Base-by-base conservation (phyloP, 495 filamentous ascomycete species). In the Talaromyces proteolyticus region DNA sequence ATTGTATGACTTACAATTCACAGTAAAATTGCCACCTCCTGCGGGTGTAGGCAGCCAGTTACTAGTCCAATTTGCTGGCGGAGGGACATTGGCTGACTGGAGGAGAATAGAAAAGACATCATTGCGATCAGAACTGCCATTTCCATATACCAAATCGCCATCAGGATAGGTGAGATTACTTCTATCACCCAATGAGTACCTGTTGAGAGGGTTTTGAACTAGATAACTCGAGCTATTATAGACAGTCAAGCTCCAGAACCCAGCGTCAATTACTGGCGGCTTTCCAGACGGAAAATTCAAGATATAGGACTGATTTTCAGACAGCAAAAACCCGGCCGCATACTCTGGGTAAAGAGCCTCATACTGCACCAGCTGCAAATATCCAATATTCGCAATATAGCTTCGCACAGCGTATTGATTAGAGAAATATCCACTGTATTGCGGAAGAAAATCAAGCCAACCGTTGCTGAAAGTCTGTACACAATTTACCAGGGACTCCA, bases 191-290 rank as follows among this genome's bases (percentile, higher is more conserved):
- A 66, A 45, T 10, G 58, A 45, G 44, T 59, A 66, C 39, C 50
- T 36, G 47, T 63, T 44, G 42, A 56, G 22, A 22, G 52, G 44
- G 50, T 68, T 68, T 17, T 53, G 50, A 17, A 64, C 49, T 34
- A 68, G 53, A 47, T 49, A 59, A 19, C 54, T 40, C 37, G 53
- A 45, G 10, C 18, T 25, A 21, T 57, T 53, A 49, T 68, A 71
- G 16, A 52, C 47, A 18, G 64, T 69, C 49, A 71, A 25, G 44
- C 66, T 68, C 67, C 66, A 69, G 56, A 67, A 69, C 5, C 66
- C 62, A 16, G 37, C 20, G 26, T 45, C 23, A 6, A 34, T 36
- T 7, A 63, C 44, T 7, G 60, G 57, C 5, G 67, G 66, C 52
- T 66, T 64, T 29, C 26, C 26, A 20, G 59, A 51, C 6, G 52